Evolutionary conservation across 176 grass and related monocot species (phyloP), one percentile per base, ranked within the genome.

Genomic region (Aegilops bicornis): DNA sequence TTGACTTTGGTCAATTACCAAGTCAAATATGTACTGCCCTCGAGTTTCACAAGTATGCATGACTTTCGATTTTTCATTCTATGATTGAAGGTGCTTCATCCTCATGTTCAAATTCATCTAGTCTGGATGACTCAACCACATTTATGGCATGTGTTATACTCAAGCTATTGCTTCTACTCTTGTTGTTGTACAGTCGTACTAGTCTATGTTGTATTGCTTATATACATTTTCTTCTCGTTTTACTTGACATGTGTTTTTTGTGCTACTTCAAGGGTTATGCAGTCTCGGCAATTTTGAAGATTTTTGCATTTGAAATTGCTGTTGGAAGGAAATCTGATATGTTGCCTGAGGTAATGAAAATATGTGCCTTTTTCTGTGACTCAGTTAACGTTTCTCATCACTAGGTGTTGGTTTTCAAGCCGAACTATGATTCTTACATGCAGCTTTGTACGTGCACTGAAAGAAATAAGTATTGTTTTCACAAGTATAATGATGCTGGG

Each of bases 261-360:
- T 63, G 3, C 81, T 78, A 35, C 64, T 93, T 95, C 20, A 91
- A 99, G 97, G 94, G 85, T 52, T 99, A 99, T 73, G 92, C 97
- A 24, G 90, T 97, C 79, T 99, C 94, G 24, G 94, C 97, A 74
- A 92, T 99, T 89, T 85, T 99, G 92, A 99, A 99, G 91, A 91
- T 93, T 81, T 92, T 87, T 87, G 89, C 94, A 75, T 99, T 99
- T 84, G 94, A 97, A 89, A 89, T 94, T 73, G 85, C 97, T 84
- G 87, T 85, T 64, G 97, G 97, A 89, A 89, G 92, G 85, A 95
- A 91, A 25, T 85, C 91, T 62, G 94, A 96, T 88, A 85, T 97
- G 80, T 86, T 99, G 85, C 89, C 94, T n/a, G 97, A 99, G 97
- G 97, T 99, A 93, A 81, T 92, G 39, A 77, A 71, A 78, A 33